Base-by-base conservation (phyloP, 495 filamentous ascomycete genomes). In the Aspergillus affinis region DNA sequence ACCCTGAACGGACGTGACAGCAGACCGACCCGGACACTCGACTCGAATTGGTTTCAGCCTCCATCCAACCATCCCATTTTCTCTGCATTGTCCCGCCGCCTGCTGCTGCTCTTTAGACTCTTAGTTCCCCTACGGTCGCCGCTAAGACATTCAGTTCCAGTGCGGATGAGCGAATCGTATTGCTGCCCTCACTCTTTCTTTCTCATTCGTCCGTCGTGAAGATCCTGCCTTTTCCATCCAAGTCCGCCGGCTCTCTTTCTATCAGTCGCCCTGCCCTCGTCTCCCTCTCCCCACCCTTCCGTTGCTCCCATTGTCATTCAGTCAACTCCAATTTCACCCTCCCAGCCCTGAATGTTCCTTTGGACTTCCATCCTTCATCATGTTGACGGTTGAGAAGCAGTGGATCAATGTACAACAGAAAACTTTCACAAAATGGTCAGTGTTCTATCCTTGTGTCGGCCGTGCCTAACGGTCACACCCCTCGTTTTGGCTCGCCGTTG, bases 401-500 rank as follows among this genome's bases (percentile, higher is more conserved):
- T 98, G 93, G 93, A 87, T 98, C 69, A 91, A 87, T 68, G 93
- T 96, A 69, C 93, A 98, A 79, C 89, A 97, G 74, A 98, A 98
- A 84, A 98, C 94, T n/a, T 98, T 98, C 73, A 96, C 92, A 19
- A 98, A 98, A 87, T 98, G 94, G 91, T 92, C 68, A 55, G 82
- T 70, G 48, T 51, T 29, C 13, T 57, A 19, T 49, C 60, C 10
- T 58, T 19, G 8, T 57, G 30, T 55, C 27, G 27, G 19, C 18
- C 53, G 19, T 26, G 30, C 20, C 21, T 17, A 41, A 17, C 8
- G 32, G 23, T 32, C 17, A 15, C 17, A 6, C 30, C 46, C 57
- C 29, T 36, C 48, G 29, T 27, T 21, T 51, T 18, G 17, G 13
- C 32, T 50, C n/a, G 13, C 48, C 56, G 18, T 49, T 20, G 30